Evolutionary conservation across 23 red algal genomes (phyloP), one percentile per base, ranked within the genome.

Genomic region (Gracilariopsis chorda): DNA sequence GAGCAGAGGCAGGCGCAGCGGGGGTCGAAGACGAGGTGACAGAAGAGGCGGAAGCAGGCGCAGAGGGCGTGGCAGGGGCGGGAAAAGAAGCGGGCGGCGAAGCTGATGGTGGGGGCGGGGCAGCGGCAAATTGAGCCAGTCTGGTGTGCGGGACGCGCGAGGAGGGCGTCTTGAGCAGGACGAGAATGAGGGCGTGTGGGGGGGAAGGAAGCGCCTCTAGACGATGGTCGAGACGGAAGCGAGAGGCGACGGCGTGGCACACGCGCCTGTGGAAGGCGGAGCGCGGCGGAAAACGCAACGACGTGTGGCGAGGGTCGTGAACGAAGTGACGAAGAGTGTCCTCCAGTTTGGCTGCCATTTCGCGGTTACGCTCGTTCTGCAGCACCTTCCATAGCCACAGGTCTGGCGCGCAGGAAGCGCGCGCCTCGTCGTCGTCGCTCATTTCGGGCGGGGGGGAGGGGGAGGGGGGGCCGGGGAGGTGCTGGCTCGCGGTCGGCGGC

Each of bases 241-340:
- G 40, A 23, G 46, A 42, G 9, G 84, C 84, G 64, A 88, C 84
- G 30, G 63, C 57, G 70, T 71, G 51, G 63, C 84, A 88, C 17
- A 88, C 84, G 13, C 63, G 58, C 20, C 84, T 63, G 67, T 88
- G 84, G 37, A 88, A 88, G 45, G 84, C 28, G 47, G 34, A 48
- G 48, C 84, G 63, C 20, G 84, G 84, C 21, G 84, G 84, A 71
- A 88, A 88, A 27, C 30, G 65, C 51, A 88, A 67, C 21, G 58
- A 68, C 45, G 84, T 62, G 24, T 88, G 67, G 36, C 51, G 13
- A 17, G 17, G 11, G 55, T 74, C 56, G 25, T 51, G 47, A 21
- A 88, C 63, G 43, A 88, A 88, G 11, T 45, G 28, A 74, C 49
- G 19, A 74, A 88, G 84, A 48, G 47, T 69, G 59, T 88, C 44